Conservation (phyloP, 2,329 filamentous ascomycete species). For the Fusarium phyllophilum region DNA sequence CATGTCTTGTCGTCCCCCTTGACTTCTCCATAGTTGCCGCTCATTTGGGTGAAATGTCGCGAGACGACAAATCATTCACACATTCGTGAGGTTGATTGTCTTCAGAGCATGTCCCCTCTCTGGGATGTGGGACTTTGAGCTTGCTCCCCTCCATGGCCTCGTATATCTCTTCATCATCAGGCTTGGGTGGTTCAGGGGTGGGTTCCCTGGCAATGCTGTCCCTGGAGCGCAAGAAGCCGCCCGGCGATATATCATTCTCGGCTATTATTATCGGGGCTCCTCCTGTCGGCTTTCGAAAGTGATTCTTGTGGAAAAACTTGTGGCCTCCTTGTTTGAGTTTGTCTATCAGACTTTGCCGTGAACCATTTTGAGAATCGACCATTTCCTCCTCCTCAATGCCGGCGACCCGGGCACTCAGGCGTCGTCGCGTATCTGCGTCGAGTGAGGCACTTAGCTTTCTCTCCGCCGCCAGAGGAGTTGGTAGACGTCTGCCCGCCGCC, state of each 20-base stretch:
- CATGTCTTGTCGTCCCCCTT: not conserved
- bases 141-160: constrained; percentile 41
- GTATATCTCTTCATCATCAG: constrained; percentile 37
- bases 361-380: constrained; percentile 12
- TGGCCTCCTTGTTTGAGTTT: constrained; percentile 45
- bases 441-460: constrained; percentile 41
- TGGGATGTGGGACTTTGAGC: constrained; percentile 5
- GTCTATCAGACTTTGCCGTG: constrained; percentile 43
- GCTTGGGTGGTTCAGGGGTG: constrained; percentile 26
- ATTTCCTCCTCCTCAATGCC: constrained; percentile 13
- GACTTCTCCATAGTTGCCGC: not conserved
- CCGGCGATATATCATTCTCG: not conserved
- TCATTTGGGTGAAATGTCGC: constrained; percentile 17
- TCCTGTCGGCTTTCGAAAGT: constrained; percentile 28
- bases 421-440: constrained; percentile 39
- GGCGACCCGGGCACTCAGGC: constrained; percentile 40
- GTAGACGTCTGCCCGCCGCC: not conserved
- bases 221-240: constrained; percentile 21
- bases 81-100: constrained; percentile 48
- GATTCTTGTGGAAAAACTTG: constrained; percentile 37
- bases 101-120: constrained; percentile 46
- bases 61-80: constrained; percentile 38
- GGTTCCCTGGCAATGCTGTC: constrained; percentile 35
- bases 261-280: not conserved
- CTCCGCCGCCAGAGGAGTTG: constrained; percentile 4